A percentile compares a stretch with the other conserved stretches of the same genome.
phyloP scores from a whole-genome alignment of 163 green algal genomes.

The Scenedesmus sp. region DNA sequence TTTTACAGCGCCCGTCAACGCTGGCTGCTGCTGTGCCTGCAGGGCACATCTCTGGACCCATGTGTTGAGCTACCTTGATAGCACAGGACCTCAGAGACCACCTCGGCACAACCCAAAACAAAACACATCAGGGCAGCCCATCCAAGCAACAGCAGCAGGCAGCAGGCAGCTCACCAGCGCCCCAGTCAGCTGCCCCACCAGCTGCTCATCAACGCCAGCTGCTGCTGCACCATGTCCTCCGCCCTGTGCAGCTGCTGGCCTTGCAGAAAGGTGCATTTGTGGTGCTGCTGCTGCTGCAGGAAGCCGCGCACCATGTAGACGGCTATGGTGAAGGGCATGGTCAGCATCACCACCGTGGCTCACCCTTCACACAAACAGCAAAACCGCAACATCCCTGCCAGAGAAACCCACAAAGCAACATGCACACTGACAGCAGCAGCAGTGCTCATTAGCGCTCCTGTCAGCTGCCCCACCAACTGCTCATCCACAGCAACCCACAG shows the following conservation, averaged over 20 bases:
- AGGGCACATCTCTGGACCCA: too few species aligned
- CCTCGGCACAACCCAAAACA: too few species aligned
- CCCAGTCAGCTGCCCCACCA: conserved; percentile 53
- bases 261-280: not conserved
- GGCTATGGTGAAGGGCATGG: conserved; percentile 50
- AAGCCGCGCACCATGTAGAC: conserved; percentile 54
- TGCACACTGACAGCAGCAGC: too few species aligned
- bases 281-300: not conserved
- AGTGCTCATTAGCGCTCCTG: conserved; percentile 24
- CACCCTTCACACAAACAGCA: too few species aligned
- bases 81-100: too few species aligned
- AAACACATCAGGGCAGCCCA: too few species aligned
- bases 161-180: conserved; percentile 5
- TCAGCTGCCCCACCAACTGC: conserved; percentile 55
- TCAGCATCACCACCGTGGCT: conserved; percentile 37
- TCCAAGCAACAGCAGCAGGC: too few species aligned
- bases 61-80: too few species aligned
- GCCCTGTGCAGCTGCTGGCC: too few species aligned
- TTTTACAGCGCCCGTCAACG: too few species aligned
- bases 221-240: not conserved
- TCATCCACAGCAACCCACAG: not conserved
- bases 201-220: conserved; percentile 50
- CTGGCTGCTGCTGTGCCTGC: too few species aligned
- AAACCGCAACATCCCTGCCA: too few species aligned
- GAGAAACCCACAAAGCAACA: not conserved